phyloP scores from a whole-genome alignment of 2,329 filamentous ascomycete genomes.

The Drechslerella stenobrocha region DNA sequence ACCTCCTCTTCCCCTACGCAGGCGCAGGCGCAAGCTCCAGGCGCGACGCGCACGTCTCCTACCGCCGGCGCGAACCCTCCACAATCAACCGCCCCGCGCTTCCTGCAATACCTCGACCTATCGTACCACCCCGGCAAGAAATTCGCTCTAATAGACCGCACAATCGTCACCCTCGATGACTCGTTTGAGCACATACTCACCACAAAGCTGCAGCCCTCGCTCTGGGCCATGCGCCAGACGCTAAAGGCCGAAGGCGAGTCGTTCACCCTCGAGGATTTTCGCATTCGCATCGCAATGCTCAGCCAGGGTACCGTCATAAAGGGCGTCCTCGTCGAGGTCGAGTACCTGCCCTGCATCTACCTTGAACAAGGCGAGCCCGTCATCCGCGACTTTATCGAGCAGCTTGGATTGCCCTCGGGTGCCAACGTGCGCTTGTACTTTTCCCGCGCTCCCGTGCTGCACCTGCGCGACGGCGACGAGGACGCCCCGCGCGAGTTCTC shows the following conservation, averaged over 20 bases:
- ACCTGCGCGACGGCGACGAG: constrained; percentile 14
- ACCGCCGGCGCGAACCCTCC: constrained; percentile 6
- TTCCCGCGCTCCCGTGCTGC: constrained; percentile 34
- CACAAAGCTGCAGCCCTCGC: constrained; percentile 46
- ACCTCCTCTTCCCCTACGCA: too few relatives aligned
- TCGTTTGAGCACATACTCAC: constrained; percentile 51
- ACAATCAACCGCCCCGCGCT: constrained; percentile 49
- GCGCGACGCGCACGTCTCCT: constrained; percentile 2
- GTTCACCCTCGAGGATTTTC: constrained; percentile 52
- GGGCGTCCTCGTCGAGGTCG: constrained; percentile 52
- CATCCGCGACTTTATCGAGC: constrained; percentile 51
- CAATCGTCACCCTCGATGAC: constrained; percentile 51
- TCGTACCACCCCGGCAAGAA: constrained; percentile 50
- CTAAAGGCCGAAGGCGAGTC: constrained; percentile 48
- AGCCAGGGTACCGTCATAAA: constrained; percentile 50
- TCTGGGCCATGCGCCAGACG: constrained; percentile 51
- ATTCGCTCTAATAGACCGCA: constrained; percentile 50
- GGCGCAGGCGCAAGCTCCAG: not conserved
- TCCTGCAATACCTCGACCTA: constrained; percentile 52
- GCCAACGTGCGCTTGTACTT: constrained; percentile 49
- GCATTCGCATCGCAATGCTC: constrained; percentile 50
- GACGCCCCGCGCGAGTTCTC: constrained; percentile 49
- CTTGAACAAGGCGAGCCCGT: constrained; percentile 51
- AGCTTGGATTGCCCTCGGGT: constrained; percentile 47
- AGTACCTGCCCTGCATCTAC: constrained; percentile 50